Conservation (phyloP, 495 filamentous ascomycete species). For the Tetracladium marchalianum region DNA sequence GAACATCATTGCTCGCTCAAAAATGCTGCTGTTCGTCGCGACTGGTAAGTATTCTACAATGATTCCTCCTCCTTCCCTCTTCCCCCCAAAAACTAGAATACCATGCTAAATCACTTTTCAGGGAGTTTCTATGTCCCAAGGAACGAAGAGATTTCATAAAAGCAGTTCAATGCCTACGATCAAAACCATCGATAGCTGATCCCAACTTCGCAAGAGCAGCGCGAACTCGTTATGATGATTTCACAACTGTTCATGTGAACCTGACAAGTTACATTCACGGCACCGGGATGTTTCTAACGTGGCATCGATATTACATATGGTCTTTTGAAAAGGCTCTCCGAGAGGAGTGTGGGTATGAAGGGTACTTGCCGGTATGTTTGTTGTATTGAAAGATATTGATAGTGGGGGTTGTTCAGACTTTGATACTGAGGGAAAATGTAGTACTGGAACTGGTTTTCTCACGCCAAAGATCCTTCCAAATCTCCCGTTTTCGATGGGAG, state of each 20-base stretch:
- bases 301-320: conserved; percentile 60
- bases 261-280: conserved; percentile 52
- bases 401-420: conserved; percentile 1
- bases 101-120: conserved; percentile 14
- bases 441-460: conserved; percentile 41
- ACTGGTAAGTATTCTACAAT: conserved; percentile 6
- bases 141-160: conserved; percentile 51
- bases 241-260: conserved; percentile 57
- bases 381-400: neutral
- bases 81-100: too few relatives aligned
- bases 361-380: conserved; percentile 41
- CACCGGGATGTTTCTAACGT: conserved; percentile 47
- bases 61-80: neutral
- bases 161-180: conserved; percentile 54
- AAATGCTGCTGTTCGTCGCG: conserved; percentile 3
- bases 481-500: conserved; percentile 60
- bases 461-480: conserved; percentile 33
- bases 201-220: conserved; percentile 23
- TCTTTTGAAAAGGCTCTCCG: conserved; percentile 57
- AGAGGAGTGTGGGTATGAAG: conserved; percentile 61
- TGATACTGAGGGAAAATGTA: neutral
- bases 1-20: too few relatives aligned
- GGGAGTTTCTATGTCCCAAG: conserved; percentile 33
- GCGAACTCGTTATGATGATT: conserved; percentile 50
- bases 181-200: conserved; percentile 33